Evolutionary conservation across 352 stramenopile genomes (phyloP).

Genomic region (Phytophthora foliorum): DNA sequence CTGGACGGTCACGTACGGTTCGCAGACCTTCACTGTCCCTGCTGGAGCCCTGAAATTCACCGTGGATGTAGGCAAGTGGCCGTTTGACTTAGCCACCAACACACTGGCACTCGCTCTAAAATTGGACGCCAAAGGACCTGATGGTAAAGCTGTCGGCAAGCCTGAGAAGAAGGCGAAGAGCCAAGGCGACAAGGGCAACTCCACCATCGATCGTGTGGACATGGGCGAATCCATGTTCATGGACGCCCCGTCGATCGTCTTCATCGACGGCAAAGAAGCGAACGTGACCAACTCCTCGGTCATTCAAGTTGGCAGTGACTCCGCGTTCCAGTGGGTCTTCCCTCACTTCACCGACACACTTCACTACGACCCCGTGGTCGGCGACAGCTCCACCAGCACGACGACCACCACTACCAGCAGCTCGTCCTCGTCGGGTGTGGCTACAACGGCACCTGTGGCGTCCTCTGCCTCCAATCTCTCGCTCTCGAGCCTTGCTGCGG

Average conservation of each 20-base stretch:
- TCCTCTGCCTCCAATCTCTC: slow-evolving; percentile 20
- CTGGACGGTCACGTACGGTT: slow-evolving; percentile 42
- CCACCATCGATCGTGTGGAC: slow-evolving; percentile 37
- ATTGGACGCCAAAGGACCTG: slow-evolving; percentile 42
- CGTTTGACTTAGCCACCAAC: slow-evolving; percentile 36
- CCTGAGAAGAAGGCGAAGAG: slow-evolving; percentile 31
- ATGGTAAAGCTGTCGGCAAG: slow-evolving; percentile 11
- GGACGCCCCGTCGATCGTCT: slow-evolving; percentile 29
- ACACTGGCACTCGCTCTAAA: slow-evolving; percentile 38
- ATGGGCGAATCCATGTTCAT: slow-evolving; percentile 56
- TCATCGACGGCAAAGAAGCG: slow-evolving; percentile 29
- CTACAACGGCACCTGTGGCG: not conserved
- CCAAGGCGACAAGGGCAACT: not conserved
- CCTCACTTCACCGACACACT: slow-evolving; percentile 45
- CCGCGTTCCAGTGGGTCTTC: slow-evolving; percentile 55
- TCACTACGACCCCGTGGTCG: slow-evolving; percentile 67
- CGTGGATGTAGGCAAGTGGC: slow-evolving; percentile 42
- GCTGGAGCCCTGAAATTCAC: slow-evolving; percentile 58
- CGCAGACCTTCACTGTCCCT: slow-evolving; percentile 40
- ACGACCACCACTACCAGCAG: not conserved
- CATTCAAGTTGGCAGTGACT: slow-evolving; percentile 5
- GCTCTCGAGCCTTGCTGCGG: slow-evolving; percentile 16
- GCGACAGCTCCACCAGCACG: slow-evolving; percentile 20
- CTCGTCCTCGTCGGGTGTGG: slow-evolving; percentile 2
- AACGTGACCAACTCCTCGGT: slow-evolving; percentile 41